Evolutionary conservation across 768 basidiomycete genomes (phyloP), one percentile per base, ranked within the genome.

Genomic region (Tephrocybe rancida): DNA sequence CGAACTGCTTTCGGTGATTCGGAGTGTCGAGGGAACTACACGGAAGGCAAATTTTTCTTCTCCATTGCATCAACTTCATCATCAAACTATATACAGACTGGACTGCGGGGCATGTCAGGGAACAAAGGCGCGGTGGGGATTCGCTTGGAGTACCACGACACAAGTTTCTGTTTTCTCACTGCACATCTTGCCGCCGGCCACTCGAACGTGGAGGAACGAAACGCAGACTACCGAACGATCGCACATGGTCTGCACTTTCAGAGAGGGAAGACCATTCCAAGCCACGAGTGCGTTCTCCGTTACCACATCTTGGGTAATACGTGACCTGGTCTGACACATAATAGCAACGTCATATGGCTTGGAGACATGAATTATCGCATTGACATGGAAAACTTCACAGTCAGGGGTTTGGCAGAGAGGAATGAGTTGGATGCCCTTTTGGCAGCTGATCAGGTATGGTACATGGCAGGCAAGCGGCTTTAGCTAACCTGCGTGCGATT

Each of bases 141-240:
- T 58, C 87, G 97, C 11, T 75, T 99, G 46, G 91, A 98, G 25
- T 92, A 92, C 62, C 80, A 90, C 59, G 94, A 95, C 64, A 91
- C 95, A 8, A 89, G 83, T 51, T 88, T 98, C 63, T 99, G 97
- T 72, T 95, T 98, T 72, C 68, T 99, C 57, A 98, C 96, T 8
- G 93, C 92, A 3, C 97, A 98, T 70, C 80, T 98, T 37, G 95
- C 97, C 14, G 95, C 97, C n/a, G 97, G 97, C 6, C 95, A 97
- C 64, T 65, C 81, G 5, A 96, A 96, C 62, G 76, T 93, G 3
- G 87, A 88, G 29, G 97, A 98, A 67, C 82, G 97, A 24, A 95
- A 98, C 63, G 80, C 86, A 10, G 97, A 99, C 70, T 98, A 95
- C 64, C 76, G 81, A 50, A 98, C 97, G 5, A 96, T 99, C 50